These are phyloP conservation scores for Irpex sp. DNA, from an alignment of 1,284 basidiomycete genomes.

Conservation along the genomic window DNA sequence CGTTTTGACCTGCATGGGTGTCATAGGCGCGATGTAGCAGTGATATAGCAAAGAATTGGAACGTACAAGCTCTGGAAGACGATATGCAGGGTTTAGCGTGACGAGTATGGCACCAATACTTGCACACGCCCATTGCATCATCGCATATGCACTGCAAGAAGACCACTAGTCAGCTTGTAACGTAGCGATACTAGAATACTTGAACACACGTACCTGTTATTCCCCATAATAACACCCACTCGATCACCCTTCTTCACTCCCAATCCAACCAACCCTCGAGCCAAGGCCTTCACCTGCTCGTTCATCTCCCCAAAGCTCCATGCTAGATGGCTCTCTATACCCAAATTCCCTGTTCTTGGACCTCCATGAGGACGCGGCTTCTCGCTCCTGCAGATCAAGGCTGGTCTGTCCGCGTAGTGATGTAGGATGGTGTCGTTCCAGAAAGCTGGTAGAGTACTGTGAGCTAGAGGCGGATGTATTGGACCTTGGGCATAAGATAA, in stretches of 20 bases:
- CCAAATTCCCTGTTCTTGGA: constrained; percentile 47
- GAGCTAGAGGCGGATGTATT: constrained; percentile 53
- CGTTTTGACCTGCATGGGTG: constrained; percentile 44
- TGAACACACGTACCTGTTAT: constrained; percentile 55
- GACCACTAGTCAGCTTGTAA: not conserved
- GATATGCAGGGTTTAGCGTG: constrained; percentile 82
- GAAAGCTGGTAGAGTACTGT: constrained; percentile 60
- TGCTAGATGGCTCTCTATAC: constrained; percentile 47
- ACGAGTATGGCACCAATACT: constrained; percentile 77
- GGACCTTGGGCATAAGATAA: constrained; percentile 59
- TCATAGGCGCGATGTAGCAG: not conserved
- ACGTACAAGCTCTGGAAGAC: constrained; percentile 65
- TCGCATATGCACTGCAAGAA: constrained; percentile 62
- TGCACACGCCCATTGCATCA: constrained; percentile 82
- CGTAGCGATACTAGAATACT: not conserved
- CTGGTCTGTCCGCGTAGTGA: constrained; percentile 49
- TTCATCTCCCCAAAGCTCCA: constrained; percentile 79
- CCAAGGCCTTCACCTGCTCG: constrained; percentile 61
- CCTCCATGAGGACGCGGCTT: constrained; percentile 55
- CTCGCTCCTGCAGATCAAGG: constrained; percentile 66
- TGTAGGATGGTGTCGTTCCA: constrained; percentile 55
- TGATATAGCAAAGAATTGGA: not conserved
- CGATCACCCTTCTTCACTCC: constrained; percentile 78
- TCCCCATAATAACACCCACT: constrained; percentile 81
- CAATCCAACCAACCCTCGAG: constrained; percentile 64